Evolutionary conservation across 1,284 basidiomycete genomes (phyloP), one percentile per base, ranked within the genome.

Genomic region (Tylopilus microsporus): DNA sequence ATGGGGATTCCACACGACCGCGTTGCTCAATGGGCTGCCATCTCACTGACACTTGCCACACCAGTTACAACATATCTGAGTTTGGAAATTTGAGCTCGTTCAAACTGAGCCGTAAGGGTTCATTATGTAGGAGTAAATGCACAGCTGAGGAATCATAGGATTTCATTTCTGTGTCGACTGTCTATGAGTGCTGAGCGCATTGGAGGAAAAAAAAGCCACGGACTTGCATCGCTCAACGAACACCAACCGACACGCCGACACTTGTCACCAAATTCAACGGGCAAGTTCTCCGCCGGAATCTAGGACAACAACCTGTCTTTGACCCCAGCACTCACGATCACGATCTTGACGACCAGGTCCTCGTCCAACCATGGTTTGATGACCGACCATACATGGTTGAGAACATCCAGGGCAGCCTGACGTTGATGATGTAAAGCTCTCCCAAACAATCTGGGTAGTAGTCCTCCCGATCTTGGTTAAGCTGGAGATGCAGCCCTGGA

Each of bases 351-450:
- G 52, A 94, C 93, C 25, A 95, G 98, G 42, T 95, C 95, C 66
- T 90, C 88, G 77, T 98, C 96, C 66, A 99, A 80, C 93, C 93
- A 98, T 10, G 85, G 86, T 79, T 94, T 97, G 78, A 98, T 85
- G 66, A 94, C 77, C 36, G 78, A 62, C 96, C 96, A 99, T 46
- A 97, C n/a, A n/a, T 89, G 48, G 89, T 85, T 54, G 85, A 84
- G 79, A 98, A 98, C 58, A 88, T 84, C 86, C 89, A 98, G 3
- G 96, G 95, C 0, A 93, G 88, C n/a, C n/a, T n/a, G n/a, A n/a
- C n/a, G 70, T 94, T 94, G 80, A 94, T 89, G 80, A 98, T 94
- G 80, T 86, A 98, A 81, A 97, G 96, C 72, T 91, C 91, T 76
- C 94, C 94, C 94, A 98, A 96, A 63, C 85, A 89, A 75, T 94